A percentile compares a stretch with the other conserved stretches of the same genome.
Conservation (phyloP, 805 yeast species). For the Nakazawaea populi region DNA sequence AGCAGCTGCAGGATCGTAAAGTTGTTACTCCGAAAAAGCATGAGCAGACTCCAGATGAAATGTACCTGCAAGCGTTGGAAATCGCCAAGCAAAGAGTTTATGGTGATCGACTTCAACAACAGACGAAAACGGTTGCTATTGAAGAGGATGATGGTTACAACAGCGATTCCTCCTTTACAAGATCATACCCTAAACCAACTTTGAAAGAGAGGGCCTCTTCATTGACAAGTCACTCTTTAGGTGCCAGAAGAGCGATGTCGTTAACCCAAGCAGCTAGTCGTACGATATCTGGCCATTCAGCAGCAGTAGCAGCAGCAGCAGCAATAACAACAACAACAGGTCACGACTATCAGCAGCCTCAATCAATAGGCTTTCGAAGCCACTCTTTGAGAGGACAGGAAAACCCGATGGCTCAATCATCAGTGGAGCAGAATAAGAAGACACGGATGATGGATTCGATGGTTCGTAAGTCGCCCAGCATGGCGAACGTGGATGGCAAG, state of each 20-base stretch:
- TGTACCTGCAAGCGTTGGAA: conserved; percentile 49
- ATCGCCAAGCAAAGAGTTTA: conserved; percentile 54
- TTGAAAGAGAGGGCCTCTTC: neutral
- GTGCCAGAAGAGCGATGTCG: conserved; percentile 11
- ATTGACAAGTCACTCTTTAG: neutral
- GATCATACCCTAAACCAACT: neutral
- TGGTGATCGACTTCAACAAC: conserved; percentile 25
- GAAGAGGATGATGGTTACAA: conserved; percentile 7
- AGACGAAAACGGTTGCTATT: neutral
- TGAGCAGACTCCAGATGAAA: conserved; percentile 37
- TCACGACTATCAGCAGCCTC: neutral
- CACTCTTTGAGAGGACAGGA: conserved; percentile 22
- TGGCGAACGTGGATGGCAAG: conserved; percentile 11
- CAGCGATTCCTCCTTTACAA: conserved; percentile 9
- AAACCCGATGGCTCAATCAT: conserved; percentile 10
- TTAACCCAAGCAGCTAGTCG: conserved; percentile 5
- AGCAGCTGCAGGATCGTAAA: neutral
- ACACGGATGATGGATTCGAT: conserved; percentile 11
- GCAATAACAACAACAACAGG: neutral
- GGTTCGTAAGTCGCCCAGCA: neutral
- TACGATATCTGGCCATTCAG: conserved; percentile 7
- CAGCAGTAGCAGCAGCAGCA: neutral
- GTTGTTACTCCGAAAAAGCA: neutral
- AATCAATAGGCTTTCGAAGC: conserved; percentile 22
- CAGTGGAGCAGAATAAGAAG: conserved; percentile 11